Conservation (phyloP, 495 filamentous ascomycete genomes). For the Daldinia grandis region DNA sequence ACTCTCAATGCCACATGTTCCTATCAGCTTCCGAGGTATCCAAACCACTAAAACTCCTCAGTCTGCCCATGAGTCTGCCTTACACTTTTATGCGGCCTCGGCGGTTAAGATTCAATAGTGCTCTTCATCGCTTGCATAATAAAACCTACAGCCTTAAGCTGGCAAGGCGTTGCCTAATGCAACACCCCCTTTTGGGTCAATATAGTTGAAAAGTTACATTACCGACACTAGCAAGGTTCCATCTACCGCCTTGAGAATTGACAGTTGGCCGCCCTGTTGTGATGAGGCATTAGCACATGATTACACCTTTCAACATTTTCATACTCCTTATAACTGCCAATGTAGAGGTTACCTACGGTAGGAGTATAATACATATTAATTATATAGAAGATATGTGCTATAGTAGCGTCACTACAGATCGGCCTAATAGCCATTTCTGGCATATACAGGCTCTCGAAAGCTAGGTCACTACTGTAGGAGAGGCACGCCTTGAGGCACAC, state of each 20-base stretch:
- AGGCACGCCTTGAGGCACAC: slow-evolving; percentile 45
- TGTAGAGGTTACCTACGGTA: slow-evolving; percentile 58
- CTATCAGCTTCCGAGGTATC: slow-evolving; percentile 49
- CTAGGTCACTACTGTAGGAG: slow-evolving; percentile 34
- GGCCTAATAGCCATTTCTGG: slow-evolving; percentile 29
- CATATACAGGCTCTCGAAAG: slow-evolving; percentile 47
- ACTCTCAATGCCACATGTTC: slow-evolving; percentile 53
- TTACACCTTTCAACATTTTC: slow-evolving; percentile 52
- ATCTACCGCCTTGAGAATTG: slow-evolving; percentile 1
- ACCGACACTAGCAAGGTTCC: not conserved
- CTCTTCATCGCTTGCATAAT: no score
- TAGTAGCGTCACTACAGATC: slow-evolving; percentile 47
- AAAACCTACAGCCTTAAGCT: slow-evolving; percentile 41
- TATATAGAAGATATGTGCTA: slow-evolving; percentile 57
- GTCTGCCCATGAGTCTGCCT: slow-evolving; percentile 56
- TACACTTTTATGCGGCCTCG: slow-evolving; percentile 26
- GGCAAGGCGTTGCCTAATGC: slow-evolving; percentile 50
- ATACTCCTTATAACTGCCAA: slow-evolving; percentile 51
- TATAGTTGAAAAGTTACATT: slow-evolving; percentile 51
- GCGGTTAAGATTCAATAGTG: slow-evolving; percentile 20
- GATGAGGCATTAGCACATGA: slow-evolving; percentile 54
- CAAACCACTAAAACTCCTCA: slow-evolving; percentile 49
- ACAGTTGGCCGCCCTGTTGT: slow-evolving; percentile 49
- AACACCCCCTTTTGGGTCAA: slow-evolving; percentile 47
- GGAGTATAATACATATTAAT: slow-evolving; percentile 57